Evolutionary conservation across 2,329 filamentous ascomycete genomes (phyloP), one percentile per base, ranked within the genome.

Genomic region (Penicillium vulpinum): DNA sequence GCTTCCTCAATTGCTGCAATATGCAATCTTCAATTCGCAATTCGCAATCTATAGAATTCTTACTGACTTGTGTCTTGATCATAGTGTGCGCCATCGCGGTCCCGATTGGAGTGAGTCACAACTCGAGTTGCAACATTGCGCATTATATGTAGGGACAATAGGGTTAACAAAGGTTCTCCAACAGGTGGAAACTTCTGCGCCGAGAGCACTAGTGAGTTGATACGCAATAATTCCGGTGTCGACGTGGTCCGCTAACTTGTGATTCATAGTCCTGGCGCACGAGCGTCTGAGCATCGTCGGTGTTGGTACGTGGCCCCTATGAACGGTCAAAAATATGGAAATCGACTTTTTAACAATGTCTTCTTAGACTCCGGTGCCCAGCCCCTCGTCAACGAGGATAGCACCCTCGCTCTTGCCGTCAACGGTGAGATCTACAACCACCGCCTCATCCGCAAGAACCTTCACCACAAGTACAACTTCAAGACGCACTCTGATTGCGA

Each of bases 391-490:
- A 97, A 92, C 81, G 87, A 91, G 66, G 93, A 97, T 75, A 88
- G 87, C 64, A 88, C 83, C 69, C 88, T 99, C 70, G 88, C 93
- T 63, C 86, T 99, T 60, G 93, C 94, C 64, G 94, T 97, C 85
- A 99, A 99, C 78, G 94, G 94, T 78, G 94, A 99, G 77, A 99
- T 99, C 75, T 99, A 99, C 85, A 99, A 99, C 87, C 94, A 99
- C 81, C 90, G 93, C 74, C 85, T 96, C 71, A 83, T 99, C 71
- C 89, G 94, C 74, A 97, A 97, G 80, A 82, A 82, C 68, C 81
- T 97, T 69, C 91, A 91, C 79, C 86, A 82, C 59, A 85, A 87
- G 36, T 97, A 97, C 78, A 88, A 92, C 77, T 99, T 97, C 87
- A 97, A 97, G 87, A 99, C 94, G 64, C 89, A 94, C 73, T 97